Evolutionary conservation across 2,329 filamentous ascomycete genomes (phyloP).

Genomic region (Colletotrichum tanaceti): DNA sequence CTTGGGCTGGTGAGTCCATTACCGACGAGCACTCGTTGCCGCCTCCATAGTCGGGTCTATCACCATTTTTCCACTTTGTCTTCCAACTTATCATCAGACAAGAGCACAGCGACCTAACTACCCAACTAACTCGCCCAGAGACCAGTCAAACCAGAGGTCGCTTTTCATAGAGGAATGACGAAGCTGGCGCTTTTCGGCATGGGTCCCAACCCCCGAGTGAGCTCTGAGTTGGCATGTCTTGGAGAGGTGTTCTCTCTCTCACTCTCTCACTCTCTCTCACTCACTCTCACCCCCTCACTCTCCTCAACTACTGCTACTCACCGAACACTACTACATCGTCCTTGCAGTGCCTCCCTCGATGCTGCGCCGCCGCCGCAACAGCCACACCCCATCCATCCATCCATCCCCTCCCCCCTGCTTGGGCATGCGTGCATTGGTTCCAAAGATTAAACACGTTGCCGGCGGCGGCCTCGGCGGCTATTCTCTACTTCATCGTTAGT

Average conservation of each 20-base stretch:
- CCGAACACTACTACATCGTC: not conserved
- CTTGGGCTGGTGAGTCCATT: not conserved
- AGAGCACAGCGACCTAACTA: not conserved
- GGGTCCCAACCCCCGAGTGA: not conserved
- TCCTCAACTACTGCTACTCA: not conserved
- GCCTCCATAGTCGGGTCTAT: too few species aligned
- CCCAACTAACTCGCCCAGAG: too few species aligned
- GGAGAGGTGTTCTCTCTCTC: too few species aligned
- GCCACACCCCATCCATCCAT: constrained; percentile 17
- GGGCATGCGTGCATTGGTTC: not conserved
- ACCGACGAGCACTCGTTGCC: too few species aligned
- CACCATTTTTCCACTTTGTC: not conserved
- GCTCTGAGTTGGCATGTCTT: not conserved
- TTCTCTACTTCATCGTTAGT: not conserved
- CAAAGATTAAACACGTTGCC: not conserved
- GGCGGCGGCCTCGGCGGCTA: constrained; percentile 13
- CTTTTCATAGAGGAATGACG: not conserved
- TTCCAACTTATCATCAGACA: not conserved
- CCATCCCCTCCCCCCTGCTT: not conserved
- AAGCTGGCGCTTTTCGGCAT: not conserved
- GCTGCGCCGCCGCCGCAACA: constrained; percentile 12
- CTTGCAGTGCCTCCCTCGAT: not conserved
- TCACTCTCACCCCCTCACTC: too few species aligned
- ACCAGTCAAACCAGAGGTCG: too few species aligned
- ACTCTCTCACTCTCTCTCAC: too few species aligned